Evolutionary conservation across 2,329 filamentous ascomycete genomes (phyloP).

Genomic region (Colletotrichum gigasporum): DNA sequence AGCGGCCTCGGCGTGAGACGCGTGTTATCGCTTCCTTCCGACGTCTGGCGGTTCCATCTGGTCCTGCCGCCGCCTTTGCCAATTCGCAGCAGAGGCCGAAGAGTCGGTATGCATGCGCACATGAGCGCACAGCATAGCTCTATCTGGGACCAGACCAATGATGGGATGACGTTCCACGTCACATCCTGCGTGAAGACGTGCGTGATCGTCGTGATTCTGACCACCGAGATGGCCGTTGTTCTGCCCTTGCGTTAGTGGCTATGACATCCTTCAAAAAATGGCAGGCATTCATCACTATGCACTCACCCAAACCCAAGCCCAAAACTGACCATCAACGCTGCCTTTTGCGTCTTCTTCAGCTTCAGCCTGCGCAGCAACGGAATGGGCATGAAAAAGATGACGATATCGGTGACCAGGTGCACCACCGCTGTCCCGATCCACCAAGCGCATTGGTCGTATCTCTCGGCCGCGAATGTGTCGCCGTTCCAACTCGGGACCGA

Average conservation of each 20-base stretch:
- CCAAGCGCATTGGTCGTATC: slow-evolving; percentile 8
- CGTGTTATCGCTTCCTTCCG: neutral
- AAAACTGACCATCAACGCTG: slow-evolving; percentile 12
- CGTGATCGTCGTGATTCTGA: slow-evolving; percentile 13
- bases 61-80: neutral
- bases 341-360: slow-evolving; percentile 1
- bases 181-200: slow-evolving; percentile 14
- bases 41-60: neutral
- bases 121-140: slow-evolving; percentile 24
- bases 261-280: neutral
- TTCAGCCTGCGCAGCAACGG: slow-evolving; percentile 9
- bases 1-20: neutral
- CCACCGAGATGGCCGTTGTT: slow-evolving; percentile 17
- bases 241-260: neutral
- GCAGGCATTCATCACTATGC: neutral
- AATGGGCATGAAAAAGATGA: slow-evolving; percentile 26
- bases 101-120: slow-evolving; percentile 27
- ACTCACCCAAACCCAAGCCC: slow-evolving; percentile 28
- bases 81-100: slow-evolving; percentile 12
- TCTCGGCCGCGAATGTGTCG: neutral
- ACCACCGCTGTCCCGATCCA: slow-evolving; percentile 12
- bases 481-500: slow-evolving; percentile 5
- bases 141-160: slow-evolving; percentile 13
- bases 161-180: slow-evolving; percentile 13
- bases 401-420: slow-evolving; percentile 20